Conservation (phyloP, 768 basidiomycete species). For the Sporobolomyces roseus region DNA sequence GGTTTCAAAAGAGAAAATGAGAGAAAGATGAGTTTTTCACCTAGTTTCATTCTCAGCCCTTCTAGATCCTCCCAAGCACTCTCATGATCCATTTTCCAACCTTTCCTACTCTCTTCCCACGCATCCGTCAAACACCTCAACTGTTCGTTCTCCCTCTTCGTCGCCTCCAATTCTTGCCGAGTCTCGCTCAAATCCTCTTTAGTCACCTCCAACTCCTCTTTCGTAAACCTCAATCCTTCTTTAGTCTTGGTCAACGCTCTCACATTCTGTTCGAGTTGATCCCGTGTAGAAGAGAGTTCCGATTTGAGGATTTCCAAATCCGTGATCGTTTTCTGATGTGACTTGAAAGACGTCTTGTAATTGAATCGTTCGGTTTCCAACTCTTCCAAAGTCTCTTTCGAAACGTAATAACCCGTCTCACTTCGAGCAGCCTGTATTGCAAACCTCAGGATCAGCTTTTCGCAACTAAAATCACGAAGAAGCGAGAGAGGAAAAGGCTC, state of each 20-base stretch:
- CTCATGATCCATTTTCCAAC: constrained; percentile 39
- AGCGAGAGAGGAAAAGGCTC: background rate
- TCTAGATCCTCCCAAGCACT: constrained; percentile 22
- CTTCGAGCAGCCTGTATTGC: constrained; percentile 67
- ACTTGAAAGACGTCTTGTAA: constrained; percentile 59
- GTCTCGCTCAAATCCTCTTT: constrained; percentile 57
- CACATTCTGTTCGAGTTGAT: constrained; percentile 89
- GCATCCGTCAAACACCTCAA: constrained; percentile 73
- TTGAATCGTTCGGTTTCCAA: constrained; percentile 68
- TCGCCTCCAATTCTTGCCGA: constrained; percentile 59
- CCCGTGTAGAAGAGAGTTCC: constrained; percentile 70
- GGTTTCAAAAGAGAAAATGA: background rate
- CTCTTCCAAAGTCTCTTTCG: constrained; percentile 83
- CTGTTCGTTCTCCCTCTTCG: constrained; percentile 66
- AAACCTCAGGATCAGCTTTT: background rate
- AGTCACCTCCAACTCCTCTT: constrained; percentile 57
- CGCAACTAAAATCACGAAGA: background rate
- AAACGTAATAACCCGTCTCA: constrained; percentile 93
- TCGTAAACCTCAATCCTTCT: constrained; percentile 66
- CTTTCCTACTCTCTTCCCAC: constrained; percentile 55
- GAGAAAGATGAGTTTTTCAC: constrained; percentile 7
- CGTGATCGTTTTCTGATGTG: constrained; percentile 74
- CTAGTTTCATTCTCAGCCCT: constrained; percentile 34
- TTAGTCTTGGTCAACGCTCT: constrained; percentile 69
- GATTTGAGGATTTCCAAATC: constrained; percentile 78